Base-by-base conservation (phyloP, 1,284 basidiomycete genomes). In the Rhodotorula sp. region DNA sequence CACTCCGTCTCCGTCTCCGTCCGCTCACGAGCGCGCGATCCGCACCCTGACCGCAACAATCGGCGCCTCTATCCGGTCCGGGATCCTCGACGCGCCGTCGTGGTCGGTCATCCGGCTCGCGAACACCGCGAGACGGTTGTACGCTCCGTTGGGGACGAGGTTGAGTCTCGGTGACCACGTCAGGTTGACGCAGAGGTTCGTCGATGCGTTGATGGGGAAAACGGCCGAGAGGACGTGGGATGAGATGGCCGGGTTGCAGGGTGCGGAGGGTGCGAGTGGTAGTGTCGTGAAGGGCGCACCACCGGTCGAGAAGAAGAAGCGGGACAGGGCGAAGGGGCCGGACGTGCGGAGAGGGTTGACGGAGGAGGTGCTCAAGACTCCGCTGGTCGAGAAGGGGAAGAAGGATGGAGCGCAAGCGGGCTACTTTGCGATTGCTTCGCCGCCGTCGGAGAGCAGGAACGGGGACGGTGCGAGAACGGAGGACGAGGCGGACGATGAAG, bases 141-240 rank as follows among this genome's bases (percentile, higher is more conserved):
- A 93, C 76, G 90, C 87, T 1, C 91, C 91, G 1, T 81, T 92
- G 10, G 91, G 91, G 51, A 92, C 91, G 16, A 82, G 81, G 16
- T 90, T 93, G 87, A 85, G 83, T 63, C 82, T 93, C 15, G 90
- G 90, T 6, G 88, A 92, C 78, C 87, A 90, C 77, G 87, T 92
- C 31, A 85, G 90, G n/a, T 84, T 90, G 5, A 86, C 77, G 40
- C 77, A 77, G 67, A 59, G 77, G 44, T 92, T 92, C 77, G 82
- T 90, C 20, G 89, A 91, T 72, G 87, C 84, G 2, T 90, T 93
- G 18, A 76, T 75, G 24, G 67, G 68, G 22, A 62, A 59, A 50
- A 24, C 57, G 26, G 71, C 71, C 6, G 71, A 70, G 37, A 44
- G 24, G 47, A 51, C 26, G 0, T 72, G 72, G 72, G 55, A 65